Base-by-base conservation (phyloP, 805 yeast genomes). In the Cyberlindnera xylosilytica region DNA sequence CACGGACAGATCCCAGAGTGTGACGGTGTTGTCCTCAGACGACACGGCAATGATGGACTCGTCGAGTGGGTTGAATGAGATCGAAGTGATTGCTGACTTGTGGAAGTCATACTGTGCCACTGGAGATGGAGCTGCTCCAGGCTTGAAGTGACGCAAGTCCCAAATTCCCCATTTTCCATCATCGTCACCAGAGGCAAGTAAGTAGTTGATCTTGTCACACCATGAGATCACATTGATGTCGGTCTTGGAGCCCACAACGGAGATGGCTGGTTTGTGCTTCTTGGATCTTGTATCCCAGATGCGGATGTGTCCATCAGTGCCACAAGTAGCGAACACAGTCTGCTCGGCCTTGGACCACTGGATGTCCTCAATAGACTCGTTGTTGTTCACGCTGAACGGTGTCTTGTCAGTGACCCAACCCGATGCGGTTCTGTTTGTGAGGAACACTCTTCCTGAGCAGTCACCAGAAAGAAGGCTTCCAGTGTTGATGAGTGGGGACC, bases 121-220 rank as follows among this genome's bases (percentile, higher is more conserved):
- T 12, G 98, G 97, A 7, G 81, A 66, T 6, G 77, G 65, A 16
- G 58, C 58, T 13, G 65, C 57, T 49, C 71, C 63, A 53, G 81
- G 76, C 52, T 83, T 74, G 74, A 93, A 79, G 54, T 83, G 78
- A 60, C 99, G 82, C 65, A 93, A 73, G 69, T 93, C 99, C 99
- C 99, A 93, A 34, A 93, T 93, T 34, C 95, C 89, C 97, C 98
- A 93, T 23, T 81, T 68, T 50, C 99, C 99, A 63, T 90, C 96
- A 64, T 93, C 99, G 61, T 93, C 97, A 54, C 99, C 99, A 37
- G 93, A 81, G 0, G 97, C 97, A 42, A 93, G 72, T 57, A 93
- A 70, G 60, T 91, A 89, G 57, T 83, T 83, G 51, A 90, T 83
- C 61, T 86, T 85, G 49, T 76, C 78, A 67, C 91, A 87, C 99